A percentile compares a stretch with the other conserved stretches of the same genome.
phyloP scores from a whole-genome alignment of 2,329 filamentous ascomycete species.

The Coniochaeta pulveracea region DNA sequence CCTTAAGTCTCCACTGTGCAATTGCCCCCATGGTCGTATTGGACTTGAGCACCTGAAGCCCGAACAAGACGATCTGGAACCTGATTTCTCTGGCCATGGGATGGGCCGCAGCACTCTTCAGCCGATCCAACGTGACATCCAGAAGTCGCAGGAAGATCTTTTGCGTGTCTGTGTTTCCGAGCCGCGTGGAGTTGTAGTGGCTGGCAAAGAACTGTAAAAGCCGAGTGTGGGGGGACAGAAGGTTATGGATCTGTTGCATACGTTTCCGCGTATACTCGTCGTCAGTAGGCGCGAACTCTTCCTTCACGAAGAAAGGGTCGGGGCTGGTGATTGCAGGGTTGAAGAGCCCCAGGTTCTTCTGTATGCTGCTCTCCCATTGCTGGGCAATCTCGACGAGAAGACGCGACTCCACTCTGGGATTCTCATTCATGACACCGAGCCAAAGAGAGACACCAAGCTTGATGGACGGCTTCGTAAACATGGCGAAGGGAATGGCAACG shows the following conservation, averaged over 20 bases:
- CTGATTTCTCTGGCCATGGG: slow-evolving; percentile 87
- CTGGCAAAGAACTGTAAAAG: slow-evolving; percentile 84
- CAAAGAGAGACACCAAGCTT: slow-evolving; percentile 92
- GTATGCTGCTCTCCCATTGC: slow-evolving; percentile 80
- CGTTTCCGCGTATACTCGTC: slow-evolving; percentile 61
- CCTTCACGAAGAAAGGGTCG: slow-evolving; percentile 82
- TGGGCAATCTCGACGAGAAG: slow-evolving; percentile 79
- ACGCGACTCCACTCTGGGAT: slow-evolving; percentile 74
- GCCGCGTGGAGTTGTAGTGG: slow-evolving; percentile 86
- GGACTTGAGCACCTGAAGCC: slow-evolving; percentile 63
- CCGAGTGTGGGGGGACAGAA: slow-evolving; percentile 77
- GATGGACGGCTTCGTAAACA: slow-evolving; percentile 92
- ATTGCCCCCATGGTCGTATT: slow-evolving; percentile 53
- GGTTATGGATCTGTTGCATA: slow-evolving; percentile 69
- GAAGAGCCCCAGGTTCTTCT: slow-evolving; percentile 72
- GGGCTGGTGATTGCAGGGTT: slow-evolving; percentile 57
- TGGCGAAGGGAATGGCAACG: slow-evolving; percentile 81
- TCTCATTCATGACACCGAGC: slow-evolving; percentile 95
- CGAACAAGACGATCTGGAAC: slow-evolving; percentile 78
- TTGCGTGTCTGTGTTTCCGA: slow-evolving; percentile 74
- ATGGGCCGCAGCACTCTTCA: slow-evolving; percentile 62
- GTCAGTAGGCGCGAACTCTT: slow-evolving; percentile 89
- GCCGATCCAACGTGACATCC: slow-evolving; percentile 63
- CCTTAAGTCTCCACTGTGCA: slow-evolving; percentile 74
- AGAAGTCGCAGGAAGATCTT: slow-evolving; percentile 73